phyloP scores from a whole-genome alignment of 176 grass and related monocot species.

The Carex kokanica region DNA sequence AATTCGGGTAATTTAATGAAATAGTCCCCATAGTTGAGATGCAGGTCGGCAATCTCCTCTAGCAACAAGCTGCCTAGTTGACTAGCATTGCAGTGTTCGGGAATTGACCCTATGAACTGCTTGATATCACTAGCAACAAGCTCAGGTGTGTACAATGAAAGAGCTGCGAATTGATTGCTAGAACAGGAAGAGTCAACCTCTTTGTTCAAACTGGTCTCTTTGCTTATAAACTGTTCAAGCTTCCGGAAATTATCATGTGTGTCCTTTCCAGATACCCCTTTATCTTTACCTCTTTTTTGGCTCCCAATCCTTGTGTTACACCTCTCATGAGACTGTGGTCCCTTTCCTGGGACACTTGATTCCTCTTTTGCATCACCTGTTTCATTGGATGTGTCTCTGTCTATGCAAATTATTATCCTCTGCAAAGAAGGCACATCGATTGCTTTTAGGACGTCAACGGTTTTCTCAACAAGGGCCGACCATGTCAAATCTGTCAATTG shows the following conservation, averaged over 20 bases:
- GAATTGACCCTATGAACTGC: conserved; percentile 52
- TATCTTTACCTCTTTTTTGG: conserved; percentile 84
- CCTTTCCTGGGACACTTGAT: conserved; percentile 43
- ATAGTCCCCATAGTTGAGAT: conserved; percentile 59
- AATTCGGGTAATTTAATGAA: conserved; percentile 61
- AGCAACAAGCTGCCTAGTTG: conserved; percentile 67
- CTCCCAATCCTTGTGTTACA: conserved; percentile 77
- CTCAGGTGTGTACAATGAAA: conserved; percentile 44
- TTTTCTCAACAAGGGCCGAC: conserved; percentile 57
- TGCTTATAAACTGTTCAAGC: conserved; percentile 61
- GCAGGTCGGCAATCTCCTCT: conserved; percentile 64
- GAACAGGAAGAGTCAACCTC: conserved; percentile 44
- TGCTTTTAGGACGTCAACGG: conserved; percentile 44
- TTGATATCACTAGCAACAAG: conserved; percentile 50
- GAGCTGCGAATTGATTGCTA: conserved; percentile 32
- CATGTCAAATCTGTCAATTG: conserved; percentile 62
- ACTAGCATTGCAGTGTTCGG: conserved; percentile 47
- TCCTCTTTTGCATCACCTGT: conserved; percentile 59
- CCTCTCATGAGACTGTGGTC: conserved; percentile 71
- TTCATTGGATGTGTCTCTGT: conserved; percentile 35
- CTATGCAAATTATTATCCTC: conserved; percentile 46
- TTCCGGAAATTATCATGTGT: conserved; percentile 57
- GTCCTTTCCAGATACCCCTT: conserved; percentile 73
- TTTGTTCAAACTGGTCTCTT: conserved; percentile 11
- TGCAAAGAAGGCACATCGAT: conserved; percentile 30